phyloP scores from a whole-genome alignment of 2,329 filamentous ascomycete genomes.

The Ceratocystis albifundus region DNA sequence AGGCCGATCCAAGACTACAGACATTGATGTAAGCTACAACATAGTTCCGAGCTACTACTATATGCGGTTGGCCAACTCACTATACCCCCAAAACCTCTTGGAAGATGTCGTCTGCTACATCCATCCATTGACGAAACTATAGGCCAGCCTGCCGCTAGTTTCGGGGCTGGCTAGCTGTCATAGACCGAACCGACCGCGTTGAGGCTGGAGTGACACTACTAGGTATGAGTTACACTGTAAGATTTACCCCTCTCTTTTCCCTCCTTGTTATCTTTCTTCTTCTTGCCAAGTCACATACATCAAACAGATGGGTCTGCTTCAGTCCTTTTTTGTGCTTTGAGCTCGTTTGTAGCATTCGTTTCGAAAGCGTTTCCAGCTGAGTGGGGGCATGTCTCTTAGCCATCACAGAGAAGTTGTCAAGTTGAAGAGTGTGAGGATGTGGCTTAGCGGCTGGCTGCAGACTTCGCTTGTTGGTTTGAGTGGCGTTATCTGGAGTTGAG shows the following conservation, averaged over 20 bases:
- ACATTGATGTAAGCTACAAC: too few species aligned
- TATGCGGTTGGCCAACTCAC: too few species aligned
- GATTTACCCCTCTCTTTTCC: background rate
- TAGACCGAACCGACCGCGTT: background rate
- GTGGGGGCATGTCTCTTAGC: background rate
- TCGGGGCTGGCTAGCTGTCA: background rate
- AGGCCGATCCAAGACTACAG: too few species aligned
- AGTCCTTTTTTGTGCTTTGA: background rate
- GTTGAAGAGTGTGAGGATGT: background rate
- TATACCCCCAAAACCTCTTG: too few species aligned
- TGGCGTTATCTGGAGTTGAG: conserved; percentile 10
- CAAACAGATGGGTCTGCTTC: background rate
- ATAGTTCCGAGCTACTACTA: too few species aligned
- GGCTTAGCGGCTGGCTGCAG: conserved; percentile 17
- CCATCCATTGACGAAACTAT: background rate
- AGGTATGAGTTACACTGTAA: background rate
- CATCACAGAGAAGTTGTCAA: conserved; percentile 5
- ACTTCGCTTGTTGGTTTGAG: conserved; percentile 18
- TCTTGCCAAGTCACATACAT: background rate
- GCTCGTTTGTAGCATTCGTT: background rate
- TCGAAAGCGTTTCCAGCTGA: background rate
- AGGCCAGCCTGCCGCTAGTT: background rate
- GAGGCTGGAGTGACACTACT: conserved; percentile 5
- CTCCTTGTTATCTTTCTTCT: too few species aligned
- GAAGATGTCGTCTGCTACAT: background rate